Evolutionary conservation across 2,329 filamentous ascomycete species (phyloP).

Genomic region (Penicillium sp.): DNA sequence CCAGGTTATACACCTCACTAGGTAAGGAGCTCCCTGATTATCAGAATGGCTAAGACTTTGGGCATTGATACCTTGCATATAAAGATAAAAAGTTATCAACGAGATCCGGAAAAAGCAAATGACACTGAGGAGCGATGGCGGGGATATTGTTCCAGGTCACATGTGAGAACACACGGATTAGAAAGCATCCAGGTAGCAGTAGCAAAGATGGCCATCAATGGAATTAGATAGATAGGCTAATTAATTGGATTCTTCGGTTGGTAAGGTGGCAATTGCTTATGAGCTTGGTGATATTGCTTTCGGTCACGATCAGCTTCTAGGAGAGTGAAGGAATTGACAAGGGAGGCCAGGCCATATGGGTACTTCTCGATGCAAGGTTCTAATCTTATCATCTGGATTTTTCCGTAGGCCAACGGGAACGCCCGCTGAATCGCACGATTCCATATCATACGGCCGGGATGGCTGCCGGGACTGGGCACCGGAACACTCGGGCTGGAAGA

Average conservation of each 20-base stretch:
- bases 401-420: not conserved
- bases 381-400: not conserved
- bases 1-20: not conserved
- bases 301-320: too few relatives aligned
- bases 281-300: not conserved
- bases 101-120: not conserved
- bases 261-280: not conserved
- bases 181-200: not conserved
- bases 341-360: not conserved
- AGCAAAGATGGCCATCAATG: not conserved
- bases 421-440: not conserved
- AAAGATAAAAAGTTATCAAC: not conserved
- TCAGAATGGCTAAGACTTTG: not conserved
- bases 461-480: not conserved
- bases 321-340: not conserved
- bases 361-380: not conserved
- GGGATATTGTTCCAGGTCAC: not conserved
- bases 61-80: not conserved
- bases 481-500: not conserved
- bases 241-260: not conserved
- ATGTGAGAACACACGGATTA: not conserved
- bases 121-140: not conserved
- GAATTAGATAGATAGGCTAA: not conserved
- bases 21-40: not conserved
- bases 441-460: not conserved